Evolutionary conservation across 2,329 filamentous ascomycete species (phyloP).

Genomic region (Exophiala bonariae): DNA sequence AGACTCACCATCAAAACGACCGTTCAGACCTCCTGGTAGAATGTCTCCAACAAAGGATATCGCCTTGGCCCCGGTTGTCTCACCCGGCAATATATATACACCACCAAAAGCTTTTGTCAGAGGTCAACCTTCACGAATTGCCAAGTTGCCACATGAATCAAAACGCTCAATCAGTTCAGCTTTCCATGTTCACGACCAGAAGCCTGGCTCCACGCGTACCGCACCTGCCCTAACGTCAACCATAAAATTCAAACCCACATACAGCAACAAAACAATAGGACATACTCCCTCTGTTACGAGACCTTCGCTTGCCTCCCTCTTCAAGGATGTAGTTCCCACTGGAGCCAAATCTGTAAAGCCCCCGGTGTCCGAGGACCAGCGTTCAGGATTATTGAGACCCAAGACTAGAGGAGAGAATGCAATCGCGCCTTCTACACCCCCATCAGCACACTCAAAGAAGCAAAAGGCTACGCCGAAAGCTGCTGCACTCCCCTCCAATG

Average conservation of each 20-base stretch:
- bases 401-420: slow-evolving; percentile 19
- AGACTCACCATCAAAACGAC: slow-evolving; percentile 21
- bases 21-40: slow-evolving; percentile 24
- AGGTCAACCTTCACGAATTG: slow-evolving; percentile 23
- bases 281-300: slow-evolving; percentile 11
- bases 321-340: slow-evolving; percentile 9
- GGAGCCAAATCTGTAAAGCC: background rate
- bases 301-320: slow-evolving; percentile 19
- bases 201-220: background rate
- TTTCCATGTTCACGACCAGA: slow-evolving; percentile 4
- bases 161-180: slow-evolving; percentile 13
- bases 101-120: slow-evolving; percentile 26
- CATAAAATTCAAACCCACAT: slow-evolving; percentile 11
- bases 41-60: slow-evolving; percentile 23
- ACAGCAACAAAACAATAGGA: slow-evolving; percentile 5
- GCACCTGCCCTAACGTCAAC: slow-evolving; percentile 8
- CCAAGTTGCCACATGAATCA: slow-evolving; percentile 14
- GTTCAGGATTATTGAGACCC: slow-evolving; percentile 12
- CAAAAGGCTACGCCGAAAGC: slow-evolving; percentile 2
- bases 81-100: slow-evolving; percentile 23
- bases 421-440: slow-evolving; percentile 15
- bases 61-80: slow-evolving; percentile 11
- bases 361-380: slow-evolving; percentile 5
- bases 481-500: slow-evolving; percentile 16
- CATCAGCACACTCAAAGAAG: slow-evolving; percentile 6